A percentile compares a stretch with the other conserved stretches of the same genome.
Conservation (phyloP, 2,329 filamentous ascomycete genomes). For the Aspergillus viridinutans region DNA sequence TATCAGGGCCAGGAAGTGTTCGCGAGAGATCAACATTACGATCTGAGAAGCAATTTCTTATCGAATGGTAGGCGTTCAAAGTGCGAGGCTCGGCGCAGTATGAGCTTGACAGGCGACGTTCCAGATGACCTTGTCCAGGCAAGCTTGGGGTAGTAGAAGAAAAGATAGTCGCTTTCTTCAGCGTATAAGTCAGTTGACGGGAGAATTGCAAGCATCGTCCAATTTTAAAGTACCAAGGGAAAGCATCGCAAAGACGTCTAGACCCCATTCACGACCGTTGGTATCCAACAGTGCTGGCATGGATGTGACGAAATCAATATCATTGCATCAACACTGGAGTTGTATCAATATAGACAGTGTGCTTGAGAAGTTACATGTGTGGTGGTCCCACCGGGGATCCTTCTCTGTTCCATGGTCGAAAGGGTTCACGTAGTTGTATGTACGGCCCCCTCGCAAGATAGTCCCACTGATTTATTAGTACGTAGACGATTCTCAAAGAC, state of each 20-base stretch:
- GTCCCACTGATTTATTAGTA: too few species aligned
- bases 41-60: not conserved
- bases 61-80: not conserved
- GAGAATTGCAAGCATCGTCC: not conserved
- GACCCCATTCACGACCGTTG: constrained; percentile 1
- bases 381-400: not conserved
- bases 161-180: not conserved
- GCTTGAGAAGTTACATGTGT: not conserved
- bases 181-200: not conserved
- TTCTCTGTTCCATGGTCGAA: not conserved
- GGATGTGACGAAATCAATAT: constrained; percentile 12
- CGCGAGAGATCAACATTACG: constrained; percentile 8
- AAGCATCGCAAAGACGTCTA: not conserved
- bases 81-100: not conserved
- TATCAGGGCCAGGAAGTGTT: constrained; percentile 6
- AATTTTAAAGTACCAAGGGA: not conserved
- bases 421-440: not conserved
- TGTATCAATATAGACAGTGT: not conserved
- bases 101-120: not conserved
- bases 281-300: not conserved
- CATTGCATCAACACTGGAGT: not conserved
- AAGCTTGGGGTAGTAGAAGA: not conserved
- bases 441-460: too few species aligned
- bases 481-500: not conserved
- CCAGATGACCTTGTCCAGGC: not conserved